Evolutionary conservation across 495 filamentous ascomycete genomes (phyloP).

Genomic region (Niebla homalea): DNA sequence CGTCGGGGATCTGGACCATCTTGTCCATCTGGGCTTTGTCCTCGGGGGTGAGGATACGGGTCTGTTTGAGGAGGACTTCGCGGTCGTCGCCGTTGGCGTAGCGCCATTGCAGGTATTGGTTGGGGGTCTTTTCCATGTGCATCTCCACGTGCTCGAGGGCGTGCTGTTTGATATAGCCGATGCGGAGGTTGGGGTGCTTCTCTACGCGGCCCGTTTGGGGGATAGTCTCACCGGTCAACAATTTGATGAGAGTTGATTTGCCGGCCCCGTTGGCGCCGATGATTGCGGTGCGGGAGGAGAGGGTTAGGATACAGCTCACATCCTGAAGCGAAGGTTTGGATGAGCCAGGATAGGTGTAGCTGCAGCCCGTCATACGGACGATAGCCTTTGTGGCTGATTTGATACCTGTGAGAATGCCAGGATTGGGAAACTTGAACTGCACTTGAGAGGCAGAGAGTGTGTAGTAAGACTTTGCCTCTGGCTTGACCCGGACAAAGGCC

Average conservation of each 20-base stretch:
- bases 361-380: conserved; percentile 83
- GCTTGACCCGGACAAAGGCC: conserved; percentile 78
- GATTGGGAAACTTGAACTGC: conserved; percentile 95
- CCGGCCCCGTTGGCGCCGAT: conserved; percentile 96
- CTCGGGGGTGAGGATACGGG: conserved; percentile 70
- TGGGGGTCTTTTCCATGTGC: conserved; percentile 98
- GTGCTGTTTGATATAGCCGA: conserved; percentile 99
- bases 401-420: conserved; percentile 86
- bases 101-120: conserved; percentile 97
- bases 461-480: conserved; percentile 98
- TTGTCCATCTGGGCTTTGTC: conserved; percentile 88
- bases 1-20: conserved; percentile 68
- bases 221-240: conserved; percentile 89
- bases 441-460: conserved; percentile 80
- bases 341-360: conserved; percentile 79
- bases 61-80: conserved; percentile 95
- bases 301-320: conserved; percentile 69
- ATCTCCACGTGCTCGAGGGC: conserved; percentile 98
- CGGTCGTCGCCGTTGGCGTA: conserved; percentile 95
- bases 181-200: conserved; percentile 97
- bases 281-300: conserved; percentile 89
- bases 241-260: conserved; percentile 96
- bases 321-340: conserved; percentile 76
- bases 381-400: conserved; percentile 89
- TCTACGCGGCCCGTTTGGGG: conserved; percentile 81